These are phyloP conservation scores for Candida coleopterorum DNA, from an alignment of 805 yeast species.

Conservation along the genomic window DNA sequence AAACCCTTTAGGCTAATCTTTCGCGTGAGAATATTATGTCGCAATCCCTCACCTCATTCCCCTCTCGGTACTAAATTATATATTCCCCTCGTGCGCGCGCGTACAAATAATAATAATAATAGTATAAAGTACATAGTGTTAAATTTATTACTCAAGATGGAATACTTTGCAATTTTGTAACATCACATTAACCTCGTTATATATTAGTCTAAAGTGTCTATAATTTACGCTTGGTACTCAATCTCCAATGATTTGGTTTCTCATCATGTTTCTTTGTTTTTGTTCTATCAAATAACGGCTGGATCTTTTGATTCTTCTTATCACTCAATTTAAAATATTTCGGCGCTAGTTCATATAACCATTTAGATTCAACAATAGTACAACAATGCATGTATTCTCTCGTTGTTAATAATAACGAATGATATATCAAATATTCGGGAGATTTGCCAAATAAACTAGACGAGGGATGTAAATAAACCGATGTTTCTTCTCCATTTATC, in stretches of 20 bases:
- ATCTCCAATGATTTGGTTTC: conserved; percentile 67
- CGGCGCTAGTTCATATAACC: conserved; percentile 72
- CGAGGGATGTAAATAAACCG: conserved; percentile 84
- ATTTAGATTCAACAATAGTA: conserved; percentile 73
- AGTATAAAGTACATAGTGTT: too few relatives aligned
- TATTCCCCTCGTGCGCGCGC: too few relatives aligned
- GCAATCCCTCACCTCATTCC: too few relatives aligned
- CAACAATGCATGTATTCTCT: conserved; percentile 91
- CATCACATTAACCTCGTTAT: too few relatives aligned
- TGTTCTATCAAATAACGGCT: conserved; percentile 62
- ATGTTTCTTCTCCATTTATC: conserved; percentile 55
- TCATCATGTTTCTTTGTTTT: conserved; percentile 24
- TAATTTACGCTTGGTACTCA: conserved; percentile 36
- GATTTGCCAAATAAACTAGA: conserved; percentile 58
- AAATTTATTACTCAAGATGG: too few relatives aligned
- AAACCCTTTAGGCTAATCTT: too few relatives aligned
- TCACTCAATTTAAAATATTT: conserved; percentile 66
- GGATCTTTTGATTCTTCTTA: conserved; percentile 60
- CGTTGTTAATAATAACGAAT: conserved; percentile 74
- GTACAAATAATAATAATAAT: too few relatives aligned
- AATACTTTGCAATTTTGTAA: too few relatives aligned
- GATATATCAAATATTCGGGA: conserved; percentile 79
- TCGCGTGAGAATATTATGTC: too few relatives aligned
- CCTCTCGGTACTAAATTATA: too few relatives aligned
- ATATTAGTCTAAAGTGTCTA: not conserved